These are phyloP conservation scores for Alloteropsis angusta DNA, from an alignment of 202 grass and related monocot species.

Conservation along the genomic window DNA sequence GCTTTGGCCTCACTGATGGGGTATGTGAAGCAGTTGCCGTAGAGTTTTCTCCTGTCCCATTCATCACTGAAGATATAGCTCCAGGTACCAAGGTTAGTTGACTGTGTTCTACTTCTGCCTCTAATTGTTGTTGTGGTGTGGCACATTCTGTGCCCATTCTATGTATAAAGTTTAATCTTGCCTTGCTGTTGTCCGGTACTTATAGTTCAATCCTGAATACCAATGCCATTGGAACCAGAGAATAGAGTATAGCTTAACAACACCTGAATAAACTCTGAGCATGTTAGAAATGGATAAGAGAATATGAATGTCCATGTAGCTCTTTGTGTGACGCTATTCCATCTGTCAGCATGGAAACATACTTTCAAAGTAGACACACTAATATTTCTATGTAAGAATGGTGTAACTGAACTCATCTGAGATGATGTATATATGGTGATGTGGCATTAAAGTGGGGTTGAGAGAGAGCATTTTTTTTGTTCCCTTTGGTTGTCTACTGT, in stretches of 20 bases:
- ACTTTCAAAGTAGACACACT: not conserved
- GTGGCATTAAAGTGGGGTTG: too few species aligned
- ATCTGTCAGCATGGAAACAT: not conserved
- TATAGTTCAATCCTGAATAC: not conserved
- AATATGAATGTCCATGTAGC: not conserved
- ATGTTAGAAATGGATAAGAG: not conserved
- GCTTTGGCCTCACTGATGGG: slow-evolving; percentile 72
- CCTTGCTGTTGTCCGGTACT: not conserved
- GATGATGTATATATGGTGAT: not conserved
- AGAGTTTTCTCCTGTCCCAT: slow-evolving; percentile 60
- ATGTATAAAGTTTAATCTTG: not conserved
- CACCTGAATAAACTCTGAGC: not conserved
- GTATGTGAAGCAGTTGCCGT: slow-evolving; percentile 55
- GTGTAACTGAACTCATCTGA: not conserved
- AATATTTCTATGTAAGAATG: not conserved
- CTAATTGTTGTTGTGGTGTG: not conserved
- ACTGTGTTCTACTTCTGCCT: not conserved
- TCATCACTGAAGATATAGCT: slow-evolving; percentile 62
- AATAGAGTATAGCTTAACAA: not conserved
- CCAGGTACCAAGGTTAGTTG: slow-evolving; percentile 76
- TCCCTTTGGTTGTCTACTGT: slow-evolving; percentile 8
- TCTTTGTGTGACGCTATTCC: not conserved
- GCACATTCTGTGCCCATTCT: not conserved
- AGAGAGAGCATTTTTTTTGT: too few species aligned
- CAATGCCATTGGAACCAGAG: not conserved